Conservation (phyloP, 1,284 basidiomycete species). For the Cryptococcus amylolentus region DNA sequence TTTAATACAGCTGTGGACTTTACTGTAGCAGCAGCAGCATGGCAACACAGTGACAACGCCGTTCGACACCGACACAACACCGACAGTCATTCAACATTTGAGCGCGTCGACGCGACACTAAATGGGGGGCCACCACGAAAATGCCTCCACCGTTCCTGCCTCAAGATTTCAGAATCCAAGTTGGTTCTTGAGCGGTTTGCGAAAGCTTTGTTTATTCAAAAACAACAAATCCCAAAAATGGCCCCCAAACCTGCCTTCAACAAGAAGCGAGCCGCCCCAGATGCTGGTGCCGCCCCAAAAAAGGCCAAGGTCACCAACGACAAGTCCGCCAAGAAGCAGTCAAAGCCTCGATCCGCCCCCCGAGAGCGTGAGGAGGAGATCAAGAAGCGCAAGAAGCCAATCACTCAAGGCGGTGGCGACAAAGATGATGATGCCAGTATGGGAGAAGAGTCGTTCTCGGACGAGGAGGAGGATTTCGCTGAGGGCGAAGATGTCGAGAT, state of each 20-base stretch:
- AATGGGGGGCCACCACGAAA: too few relatives aligned
- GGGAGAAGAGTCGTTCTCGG: conserved; percentile 11
- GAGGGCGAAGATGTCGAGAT: conserved; percentile 7
- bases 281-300: not conserved
- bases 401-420: conserved; percentile 39
- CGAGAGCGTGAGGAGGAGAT: conserved; percentile 20
- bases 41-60: too few relatives aligned
- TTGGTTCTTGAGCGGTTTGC: too few relatives aligned
- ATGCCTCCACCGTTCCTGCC: too few relatives aligned
- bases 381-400: conserved; percentile 31
- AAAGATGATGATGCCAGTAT: conserved; percentile 27
- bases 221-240: not conserved
- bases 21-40: too few relatives aligned
- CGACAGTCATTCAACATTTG: too few relatives aligned
- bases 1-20: too few relatives aligned
- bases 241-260: not conserved
- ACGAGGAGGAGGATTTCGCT: conserved; percentile 13
- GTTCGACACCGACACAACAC: too few relatives aligned
- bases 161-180: too few relatives aligned
- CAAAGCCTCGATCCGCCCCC: conserved; percentile 9
- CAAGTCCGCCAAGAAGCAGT: conserved; percentile 4
- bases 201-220: too few relatives aligned
- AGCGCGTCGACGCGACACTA: too few relatives aligned
- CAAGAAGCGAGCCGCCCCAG: conserved; percentile 4
- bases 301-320: not conserved